Evolutionary conservation across 2,329 filamentous ascomycete species (phyloP), one percentile per base, ranked within the genome.

Genomic region (Lecanoromycetidae sp.): DNA sequence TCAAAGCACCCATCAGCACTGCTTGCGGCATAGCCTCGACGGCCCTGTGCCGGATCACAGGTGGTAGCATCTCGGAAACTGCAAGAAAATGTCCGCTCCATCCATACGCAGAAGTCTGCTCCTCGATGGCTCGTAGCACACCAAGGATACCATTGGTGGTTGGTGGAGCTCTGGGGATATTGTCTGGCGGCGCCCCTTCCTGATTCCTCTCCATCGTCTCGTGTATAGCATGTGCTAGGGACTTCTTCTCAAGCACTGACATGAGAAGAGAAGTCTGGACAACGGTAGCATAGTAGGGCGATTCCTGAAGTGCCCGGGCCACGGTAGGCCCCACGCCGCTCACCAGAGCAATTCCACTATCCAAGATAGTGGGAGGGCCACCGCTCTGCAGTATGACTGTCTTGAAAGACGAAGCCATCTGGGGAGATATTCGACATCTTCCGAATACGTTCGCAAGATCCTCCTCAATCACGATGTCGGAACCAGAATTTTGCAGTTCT

Each of bases 401-500:
- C 6, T 12, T 29, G 26, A 40, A 29, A 15, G 38, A 40, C 15
- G 22, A 27, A 12, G 12, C 32, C 20, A 36, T 22, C 13, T 43
- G n/a, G 17, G 19, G 12, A 8, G 39, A 30, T 7, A 49, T 49
- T 12, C 23, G 12, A 25, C 22, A 36, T 25, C 46, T 9, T 13
- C 46, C 46, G 23, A 49, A 44, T 19, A 49, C 26, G 22, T 38
- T 36, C 34, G 33, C 40, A 10, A 49, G 34, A 32, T 49, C 46
- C 12, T 44, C 40, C 32, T 49, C 40, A n/a, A 38, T 27, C 6
- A 49, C 25, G 10, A 49, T 39, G 23, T 44, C 41, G 7, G 40
- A 49, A 20, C 46, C 46, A 10, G 46, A 49, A 13, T 38, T 30
- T 10, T 40, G 40, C 5, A 34, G 17, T 4, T 30, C n/a, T n/a